Base-by-base conservation (phyloP, 352 stramenopile genomes). In the Saprolegnia diclina region DNA sequence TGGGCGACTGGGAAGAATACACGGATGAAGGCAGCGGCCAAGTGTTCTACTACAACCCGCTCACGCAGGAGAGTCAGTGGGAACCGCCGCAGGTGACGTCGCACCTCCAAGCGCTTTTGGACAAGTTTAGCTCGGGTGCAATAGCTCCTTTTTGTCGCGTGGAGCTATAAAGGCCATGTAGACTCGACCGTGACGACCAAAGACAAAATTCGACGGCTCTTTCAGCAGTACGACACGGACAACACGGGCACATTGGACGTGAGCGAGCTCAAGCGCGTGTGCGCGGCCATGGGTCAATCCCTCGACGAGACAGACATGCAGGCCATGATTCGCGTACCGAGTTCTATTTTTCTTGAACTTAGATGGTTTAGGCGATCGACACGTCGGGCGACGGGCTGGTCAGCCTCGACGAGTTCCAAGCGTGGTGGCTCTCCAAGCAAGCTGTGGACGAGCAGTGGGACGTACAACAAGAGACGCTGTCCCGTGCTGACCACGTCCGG, bases 341-440 rank as follows among this genome's bases (percentile, higher is more conserved):
- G 24, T 19, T 21, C 24, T 59, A 6, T 3, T 19, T 13, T 1
- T 11, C 1, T 24, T n/a, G 13, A 48, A 14, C 38, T 16, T 14
- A 45, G 38, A 45, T 7, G 38, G 32, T 56, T n/a, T 62, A 69
- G 63, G 63, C 54, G 13, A 53, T 92, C 4, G 80, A 92, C 67
- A 84, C 77, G 5, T 85, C 79, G n/a, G 82, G 79, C 16, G 83
- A 90, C 42, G 82, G 81, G 10, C 62, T 74, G 38, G 83, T 90
- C 35, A 89, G 72, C 62, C 63, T 89, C 2, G 82, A 89, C 3
- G 83, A 92, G 65, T 92, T 92, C 66, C 76, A 80, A 52, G 44
- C 83, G n/a, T 92, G 83, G 83, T 90, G 83, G 83, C 77, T 79
- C 65, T 82, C 83, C 0, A 92, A 89, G 38, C 67, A 88, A 4